These are phyloP conservation scores for Barnettozyma salicaria DNA, from an alignment of 805 yeast genomes.

Conservation along the genomic window DNA sequence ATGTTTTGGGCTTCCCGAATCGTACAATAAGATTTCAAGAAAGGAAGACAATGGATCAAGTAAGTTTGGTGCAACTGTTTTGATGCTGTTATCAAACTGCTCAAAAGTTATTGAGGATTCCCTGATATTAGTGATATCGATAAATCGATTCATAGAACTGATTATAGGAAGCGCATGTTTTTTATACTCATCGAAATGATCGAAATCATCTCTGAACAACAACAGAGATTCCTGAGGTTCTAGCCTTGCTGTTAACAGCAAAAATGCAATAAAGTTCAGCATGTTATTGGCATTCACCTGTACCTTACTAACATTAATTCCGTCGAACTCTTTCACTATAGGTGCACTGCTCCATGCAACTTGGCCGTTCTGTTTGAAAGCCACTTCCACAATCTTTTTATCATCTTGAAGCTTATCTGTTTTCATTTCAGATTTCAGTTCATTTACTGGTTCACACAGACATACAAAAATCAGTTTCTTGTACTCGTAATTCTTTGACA, in stretches of 20 bases:
- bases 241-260: constrained; percentile 39
- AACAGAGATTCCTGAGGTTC: constrained; percentile 31
- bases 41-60: constrained; percentile 40
- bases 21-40: constrained; percentile 38
- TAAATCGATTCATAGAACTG: constrained; percentile 40
- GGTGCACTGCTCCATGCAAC: constrained; percentile 29
- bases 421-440: not conserved
- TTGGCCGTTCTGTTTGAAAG: constrained; percentile 9
- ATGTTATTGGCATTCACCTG: constrained; percentile 37
- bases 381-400: constrained; percentile 14
- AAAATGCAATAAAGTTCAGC: constrained; percentile 41
- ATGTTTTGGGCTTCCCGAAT: constrained; percentile 6
- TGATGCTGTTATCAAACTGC: constrained; percentile 31
- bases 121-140: constrained; percentile 24
- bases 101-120: constrained; percentile 22
- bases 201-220: constrained; percentile 22
- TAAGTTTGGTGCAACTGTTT: constrained; percentile 36
- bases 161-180: constrained; percentile 39
- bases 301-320: constrained; percentile 33
- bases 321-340: constrained; percentile 38
- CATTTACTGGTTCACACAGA: not conserved
- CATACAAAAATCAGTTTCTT: constrained; percentile 39
- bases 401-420: not conserved
- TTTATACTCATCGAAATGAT: constrained; percentile 40
- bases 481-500: constrained; percentile 35